Evolutionary conservation across 345 rosid species (phyloP), one percentile per base, ranked within the genome.

Genomic region (Sisymbrium altissimum): DNA sequence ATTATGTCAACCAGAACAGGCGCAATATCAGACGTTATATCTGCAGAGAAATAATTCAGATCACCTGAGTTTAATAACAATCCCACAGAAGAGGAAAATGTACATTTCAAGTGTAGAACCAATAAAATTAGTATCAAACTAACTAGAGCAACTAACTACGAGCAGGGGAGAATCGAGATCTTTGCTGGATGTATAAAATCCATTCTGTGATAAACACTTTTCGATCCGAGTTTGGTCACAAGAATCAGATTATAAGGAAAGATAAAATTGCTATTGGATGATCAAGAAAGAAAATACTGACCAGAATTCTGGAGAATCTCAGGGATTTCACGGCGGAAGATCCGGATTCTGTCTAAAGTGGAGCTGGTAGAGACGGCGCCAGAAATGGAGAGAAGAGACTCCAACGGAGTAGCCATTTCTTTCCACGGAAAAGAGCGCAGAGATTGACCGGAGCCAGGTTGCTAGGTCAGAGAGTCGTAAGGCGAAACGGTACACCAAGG

Each of bases 251-350:
- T 23, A 23, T 23, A 23, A 23, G 3, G 25, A 23, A 23, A 23
- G 25, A 23, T 23, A 1, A 23, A 23, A 9, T 50, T 29, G 30
- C 9, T 21, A 40, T 49, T 14, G 8, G 13, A 23, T 9, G 6
- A 49, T 49, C 41, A 48, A 29, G 33, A 39, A 13, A 41, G 45
- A 13, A 12, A 11, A 10, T 36, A 35, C 71, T 79, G 21, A 80
- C 98, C 97, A 60, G 87, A 78, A 73, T 30, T 68, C 14, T 61
- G 52, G 54, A 85, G 69, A 45, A 87, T 68, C 27, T 84, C 70
- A 58, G 93, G 90, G 79, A 89, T 74, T 43, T 88, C 90, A 43
- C 82, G 45, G 33, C 91, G 86, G 81, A 93, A 93, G 74, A 93
- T 84, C 81, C 82, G 81, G 76, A 82, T 14, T 58, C 98, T 88